These are phyloP conservation scores for Volutella citrinella DNA, from an alignment of 2,329 filamentous ascomycete species.

Conservation along the genomic window DNA sequence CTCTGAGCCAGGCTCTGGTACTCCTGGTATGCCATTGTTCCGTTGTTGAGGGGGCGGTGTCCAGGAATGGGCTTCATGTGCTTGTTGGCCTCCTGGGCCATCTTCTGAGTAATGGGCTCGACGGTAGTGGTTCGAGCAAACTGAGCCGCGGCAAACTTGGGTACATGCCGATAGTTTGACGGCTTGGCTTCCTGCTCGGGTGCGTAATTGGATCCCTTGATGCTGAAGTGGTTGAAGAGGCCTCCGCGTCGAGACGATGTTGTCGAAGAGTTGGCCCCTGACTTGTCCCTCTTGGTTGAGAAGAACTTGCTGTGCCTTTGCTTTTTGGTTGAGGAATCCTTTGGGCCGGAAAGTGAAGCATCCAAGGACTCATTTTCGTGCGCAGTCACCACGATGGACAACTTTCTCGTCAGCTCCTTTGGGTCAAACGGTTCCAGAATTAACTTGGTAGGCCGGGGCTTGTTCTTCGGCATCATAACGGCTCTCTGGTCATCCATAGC, in stretches of 20 bases:
- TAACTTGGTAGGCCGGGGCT: conserved; percentile 20
- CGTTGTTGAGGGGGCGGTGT: conserved; percentile 16
- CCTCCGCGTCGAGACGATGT: conserved; percentile 16
- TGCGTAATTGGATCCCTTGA: conserved; percentile 24
- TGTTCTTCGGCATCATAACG: conserved; percentile 9
- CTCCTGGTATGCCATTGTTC: conserved; percentile 30
- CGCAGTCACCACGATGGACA: conserved; percentile 49
- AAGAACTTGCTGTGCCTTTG: conserved; percentile 4
- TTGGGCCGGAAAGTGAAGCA: conserved; percentile 5
- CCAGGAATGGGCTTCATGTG: conserved; percentile 34
- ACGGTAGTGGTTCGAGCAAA: conserved; percentile 53
- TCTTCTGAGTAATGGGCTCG: conserved; percentile 30
- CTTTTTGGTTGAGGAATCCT: conserved; percentile 4
- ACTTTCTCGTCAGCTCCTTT: conserved; percentile 51
- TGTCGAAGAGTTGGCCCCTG: conserved; percentile 3
- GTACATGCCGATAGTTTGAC: conserved; percentile 46
- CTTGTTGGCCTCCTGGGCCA: conserved; percentile 36
- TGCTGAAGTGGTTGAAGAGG: conserved; percentile 20
- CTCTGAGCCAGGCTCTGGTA: conserved; percentile 35
- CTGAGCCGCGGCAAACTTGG: conserved; percentile 51
- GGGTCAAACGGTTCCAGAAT: conserved; percentile 45
- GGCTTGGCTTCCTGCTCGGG: conserved; percentile 16
- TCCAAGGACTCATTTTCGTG: conserved; percentile 34
- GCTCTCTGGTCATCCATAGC: neutral
- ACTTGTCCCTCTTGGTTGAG: conserved; percentile 4